Evolutionary conservation across 106 monocot genomes (phyloP), one percentile per base, ranked within the genome.

Genomic region (Dioscorea dumetorum): DNA sequence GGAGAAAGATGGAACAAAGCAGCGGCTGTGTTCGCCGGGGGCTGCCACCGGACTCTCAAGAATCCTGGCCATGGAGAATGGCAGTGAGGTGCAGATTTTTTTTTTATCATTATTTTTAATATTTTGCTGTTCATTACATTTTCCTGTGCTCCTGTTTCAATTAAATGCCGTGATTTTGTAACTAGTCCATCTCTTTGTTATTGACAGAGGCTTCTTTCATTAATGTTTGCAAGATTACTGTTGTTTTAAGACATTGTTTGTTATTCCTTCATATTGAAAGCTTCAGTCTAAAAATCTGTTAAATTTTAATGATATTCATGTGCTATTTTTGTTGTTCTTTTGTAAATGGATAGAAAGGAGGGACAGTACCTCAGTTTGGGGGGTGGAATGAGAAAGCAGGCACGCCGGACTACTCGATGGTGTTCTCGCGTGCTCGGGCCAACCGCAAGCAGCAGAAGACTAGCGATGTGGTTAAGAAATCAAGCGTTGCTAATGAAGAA

Each of bases 341-440:
- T 63, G n/a, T 33, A 10, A 59, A 80, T 73, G 79, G 68, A 49
- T 60, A 64, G 50, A 65, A n/a, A 10, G 64, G 68, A 73, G 65
- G 63, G 76, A 33, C 80, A 41, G 79, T 84, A 19, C 84, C 84
- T 49, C 76, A 84, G 57, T 84, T 84, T 69, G 84, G 84, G 69
- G 84, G 69, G 59, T 84, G 84, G 84, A 80, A 84, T 66, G 57
- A 77, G 33, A 76, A 79, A 52, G 35, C 22, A 5, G 53, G 60
- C 4, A 50, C 22, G 52, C 57, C 74, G 5, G 74, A 80, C 19
- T 84, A 84, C 56, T 76, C 84, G 21, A 70, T 76, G 79, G 72
- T 76, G 24, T 84, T 84, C 41, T 80, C 80, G 68, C 67, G 73
- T 17, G 84, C 80, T 56, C 79, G 84, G 4, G 84, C 76, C 4